A percentile compares a stretch with the other conserved stretches of the same genome.
phyloP scores from a whole-genome alignment of 148 eudicot species.

The Suaeda aralocaspica region DNA sequence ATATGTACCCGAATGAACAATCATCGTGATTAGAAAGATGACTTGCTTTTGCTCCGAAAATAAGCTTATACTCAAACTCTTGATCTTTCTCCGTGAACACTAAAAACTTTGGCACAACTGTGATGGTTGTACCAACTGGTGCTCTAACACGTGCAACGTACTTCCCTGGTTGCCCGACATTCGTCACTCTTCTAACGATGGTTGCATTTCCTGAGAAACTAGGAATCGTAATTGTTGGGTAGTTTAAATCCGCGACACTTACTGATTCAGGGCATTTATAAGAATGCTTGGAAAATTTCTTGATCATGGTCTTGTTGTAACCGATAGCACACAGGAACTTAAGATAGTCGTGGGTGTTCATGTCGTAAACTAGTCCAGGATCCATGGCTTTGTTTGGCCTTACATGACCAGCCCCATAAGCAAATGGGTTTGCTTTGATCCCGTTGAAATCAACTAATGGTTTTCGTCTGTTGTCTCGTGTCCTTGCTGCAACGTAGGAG shows the following conservation, averaged over 20 bases:
- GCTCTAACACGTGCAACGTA: conserved; percentile 23
- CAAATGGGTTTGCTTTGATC: conserved; percentile 20
- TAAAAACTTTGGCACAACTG: conserved; percentile 36
- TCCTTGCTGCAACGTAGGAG: conserved; percentile 13
- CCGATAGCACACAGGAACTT: conserved; percentile 18
- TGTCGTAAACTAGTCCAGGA: conserved; percentile 28
- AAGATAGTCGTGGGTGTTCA: conserved; percentile 15
- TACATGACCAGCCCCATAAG: conserved; percentile 24
- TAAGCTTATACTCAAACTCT: conserved; percentile 36
- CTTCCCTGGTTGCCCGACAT: conserved; percentile 43
- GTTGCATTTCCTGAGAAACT: conserved; percentile 23
- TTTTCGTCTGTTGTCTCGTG: conserved; percentile 12
- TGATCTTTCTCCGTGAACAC: conserved; percentile 31
- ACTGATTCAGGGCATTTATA: not conserved
- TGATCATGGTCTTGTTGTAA: conserved; percentile 7
- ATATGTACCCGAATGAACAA: conserved; percentile 32
- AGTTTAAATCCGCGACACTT: conserved; percentile 25
- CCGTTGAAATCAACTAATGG: not conserved
- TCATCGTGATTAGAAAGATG: not conserved
- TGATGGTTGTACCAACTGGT: conserved; percentile 22
- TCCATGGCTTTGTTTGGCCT: conserved; percentile 27
- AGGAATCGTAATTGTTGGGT: conserved; percentile 35
- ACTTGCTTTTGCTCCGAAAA: not conserved
- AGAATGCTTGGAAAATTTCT: not conserved
- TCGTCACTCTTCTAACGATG: conserved; percentile 38